Percentiles rank a stretch among this genome's conserved stretches.
These are phyloP conservation scores for Starmerella apis DNA, from an alignment of 805 yeast species.

Conservation along the genomic window DNA sequence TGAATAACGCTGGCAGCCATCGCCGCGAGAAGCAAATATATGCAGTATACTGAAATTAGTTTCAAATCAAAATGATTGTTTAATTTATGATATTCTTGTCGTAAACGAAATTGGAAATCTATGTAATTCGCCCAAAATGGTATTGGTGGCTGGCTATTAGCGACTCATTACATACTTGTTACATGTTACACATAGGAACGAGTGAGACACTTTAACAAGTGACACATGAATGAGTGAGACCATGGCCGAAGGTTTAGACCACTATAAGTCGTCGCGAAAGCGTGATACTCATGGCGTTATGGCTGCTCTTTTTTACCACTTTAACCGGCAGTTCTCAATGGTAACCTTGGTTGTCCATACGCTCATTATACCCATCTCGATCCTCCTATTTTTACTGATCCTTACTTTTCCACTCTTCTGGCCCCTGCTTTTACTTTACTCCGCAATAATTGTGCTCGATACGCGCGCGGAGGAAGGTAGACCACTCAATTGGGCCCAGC, in stretches of 20 bases:
- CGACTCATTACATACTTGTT: background rate
- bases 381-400: slow-evolving; percentile 40
- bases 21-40: no score
- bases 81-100: no score
- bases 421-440: slow-evolving; percentile 56
- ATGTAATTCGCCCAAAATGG: no score
- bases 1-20: no score
- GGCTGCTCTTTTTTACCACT: background rate
- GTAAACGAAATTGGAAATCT: no score
- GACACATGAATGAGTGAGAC: no score
- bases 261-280: background rate
- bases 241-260: background rate
- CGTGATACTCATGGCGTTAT: background rate
- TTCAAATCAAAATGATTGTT: no score
- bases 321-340: slow-evolving; percentile 50
- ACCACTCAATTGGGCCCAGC: slow-evolving; percentile 47
- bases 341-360: slow-evolving; percentile 63
- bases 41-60: no score
- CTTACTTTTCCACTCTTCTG: slow-evolving; percentile 55
- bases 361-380: slow-evolving; percentile 49
- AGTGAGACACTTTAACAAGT: no score
- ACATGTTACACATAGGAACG: background rate
- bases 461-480: slow-evolving; percentile 68
- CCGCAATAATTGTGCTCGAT: slow-evolving; percentile 45
- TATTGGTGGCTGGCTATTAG: background rate